Conservation (phyloP, 371 early-diverging fungal genomes). For the Apophysomyces sp. region DNA sequence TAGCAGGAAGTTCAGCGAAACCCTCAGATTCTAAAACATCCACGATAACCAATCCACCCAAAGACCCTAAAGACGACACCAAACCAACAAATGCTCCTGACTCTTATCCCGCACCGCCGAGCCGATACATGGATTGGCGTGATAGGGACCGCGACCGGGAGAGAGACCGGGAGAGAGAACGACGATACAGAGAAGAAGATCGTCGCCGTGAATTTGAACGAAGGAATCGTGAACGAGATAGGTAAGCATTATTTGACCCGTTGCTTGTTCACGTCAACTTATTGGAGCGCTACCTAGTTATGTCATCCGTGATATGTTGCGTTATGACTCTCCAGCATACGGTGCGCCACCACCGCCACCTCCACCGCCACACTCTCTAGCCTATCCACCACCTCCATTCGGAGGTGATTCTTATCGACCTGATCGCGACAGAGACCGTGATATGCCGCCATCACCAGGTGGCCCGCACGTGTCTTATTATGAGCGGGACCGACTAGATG, state of each 20-base stretch:
- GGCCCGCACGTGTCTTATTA: constrained; percentile 33
- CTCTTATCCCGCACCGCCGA: constrained; percentile 18
- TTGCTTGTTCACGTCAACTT: not conserved
- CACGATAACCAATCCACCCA: constrained; percentile 13
- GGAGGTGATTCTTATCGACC: constrained; percentile 51
- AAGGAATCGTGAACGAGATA: constrained; percentile 30
- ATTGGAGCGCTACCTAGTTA: constrained; percentile 18
- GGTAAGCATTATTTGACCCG: constrained; percentile 8
- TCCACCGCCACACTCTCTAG: constrained; percentile 8
- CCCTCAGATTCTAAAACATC: constrained; percentile 19
- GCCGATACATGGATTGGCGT: constrained; percentile 46
- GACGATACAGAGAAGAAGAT: constrained; percentile 46
- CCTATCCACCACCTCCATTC: constrained; percentile 27
- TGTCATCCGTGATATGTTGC: constrained; percentile 37
- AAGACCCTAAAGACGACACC: constrained; percentile 33
- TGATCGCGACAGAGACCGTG: constrained; percentile 43
- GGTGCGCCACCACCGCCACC: constrained; percentile 33
- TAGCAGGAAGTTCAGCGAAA: constrained; percentile 9
- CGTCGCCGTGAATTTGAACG: constrained; percentile 48
- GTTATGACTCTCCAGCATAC: constrained; percentile 42
- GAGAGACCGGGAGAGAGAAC: constrained; percentile 43
- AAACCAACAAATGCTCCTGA: constrained; percentile 21
- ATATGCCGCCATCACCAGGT: constrained; percentile 33
- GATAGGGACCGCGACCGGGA: constrained; percentile 47
- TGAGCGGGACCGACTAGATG: constrained; percentile 41